phyloP scores from a whole-genome alignment of 306 rosid genomes.

The Senna tora region DNA sequence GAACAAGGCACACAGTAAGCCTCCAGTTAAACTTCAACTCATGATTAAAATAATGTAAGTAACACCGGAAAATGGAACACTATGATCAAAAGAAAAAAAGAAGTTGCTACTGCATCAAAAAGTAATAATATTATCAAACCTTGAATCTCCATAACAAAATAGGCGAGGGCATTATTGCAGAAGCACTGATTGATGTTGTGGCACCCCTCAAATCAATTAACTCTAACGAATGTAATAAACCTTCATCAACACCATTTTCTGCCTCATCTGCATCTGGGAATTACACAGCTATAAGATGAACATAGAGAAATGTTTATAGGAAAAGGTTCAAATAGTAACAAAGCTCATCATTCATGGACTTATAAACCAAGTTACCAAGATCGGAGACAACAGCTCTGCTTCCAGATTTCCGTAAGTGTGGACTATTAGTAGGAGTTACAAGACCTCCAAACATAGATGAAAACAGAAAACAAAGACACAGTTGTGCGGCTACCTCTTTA shows the following conservation, averaged over 20 bases:
- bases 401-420: conserved; percentile 95
- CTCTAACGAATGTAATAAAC: conserved; percentile 55
- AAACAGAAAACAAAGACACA: conserved; percentile 43
- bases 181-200: conserved; percentile 42
- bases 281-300: conserved; percentile 34
- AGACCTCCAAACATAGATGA: conserved; percentile 87
- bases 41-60: conserved; percentile 4
- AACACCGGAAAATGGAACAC: conserved; percentile 2
- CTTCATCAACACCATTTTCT: conserved; percentile 77
- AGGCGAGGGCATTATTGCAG: conserved; percentile 84
- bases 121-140: conserved; percentile 48
- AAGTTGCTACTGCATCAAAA: conserved; percentile 1
- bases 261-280: conserved; percentile 57
- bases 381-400: conserved; percentile 84
- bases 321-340: conserved; percentile 20
- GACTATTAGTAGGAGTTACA: conserved; percentile 67
- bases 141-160: conserved; percentile 85
- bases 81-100: background rate
- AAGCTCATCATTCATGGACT: conserved; percentile 11
- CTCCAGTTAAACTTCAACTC: conserved; percentile 15
- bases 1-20: conserved; percentile 8
- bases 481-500: conserved; percentile 24
- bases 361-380: conserved; percentile 60
- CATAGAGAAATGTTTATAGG: background rate
- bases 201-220: conserved; percentile 57